Percentiles rank a stretch among this genome's conserved stretches.
phyloP scores from a whole-genome alignment of 345 rosid genomes.

The Populus euphratica region DNA sequence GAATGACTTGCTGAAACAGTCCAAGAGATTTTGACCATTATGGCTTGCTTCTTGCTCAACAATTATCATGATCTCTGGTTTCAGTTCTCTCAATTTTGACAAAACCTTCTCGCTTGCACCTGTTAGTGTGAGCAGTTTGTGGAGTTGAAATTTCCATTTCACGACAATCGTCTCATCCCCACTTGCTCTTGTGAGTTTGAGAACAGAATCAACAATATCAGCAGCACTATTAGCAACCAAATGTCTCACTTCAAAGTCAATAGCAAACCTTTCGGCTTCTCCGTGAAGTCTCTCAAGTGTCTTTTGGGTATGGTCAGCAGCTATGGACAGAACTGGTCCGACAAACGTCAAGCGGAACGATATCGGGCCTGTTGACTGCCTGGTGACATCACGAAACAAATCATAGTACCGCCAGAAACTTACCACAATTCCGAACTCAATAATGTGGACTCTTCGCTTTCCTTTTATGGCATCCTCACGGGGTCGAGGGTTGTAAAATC shows the following conservation, averaged over 20 bases:
- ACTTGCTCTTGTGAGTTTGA: slow-evolving; percentile 36
- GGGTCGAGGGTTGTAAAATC: background rate
- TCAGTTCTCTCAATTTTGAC: slow-evolving; percentile 50
- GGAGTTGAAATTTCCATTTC: slow-evolving; percentile 78
- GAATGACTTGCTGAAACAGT: slow-evolving; percentile 72
- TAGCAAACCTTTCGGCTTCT: background rate
- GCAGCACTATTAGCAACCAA: slow-evolving; percentile 48
- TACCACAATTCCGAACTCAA: background rate
- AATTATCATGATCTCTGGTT: slow-evolving; percentile 67
- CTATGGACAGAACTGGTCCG: background rate
- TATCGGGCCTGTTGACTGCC: background rate
- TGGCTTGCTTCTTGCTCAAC: slow-evolving; percentile 88
- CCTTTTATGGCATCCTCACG: background rate
- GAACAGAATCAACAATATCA: slow-evolving; percentile 79
- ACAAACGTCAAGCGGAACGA: background rate
- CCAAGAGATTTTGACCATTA: slow-evolving; percentile 59
- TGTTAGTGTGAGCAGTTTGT: slow-evolving; percentile 43
- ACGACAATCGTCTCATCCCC: slow-evolving; percentile 72
- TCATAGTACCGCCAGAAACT: background rate
- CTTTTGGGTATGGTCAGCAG: background rate
- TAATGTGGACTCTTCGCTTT: background rate
- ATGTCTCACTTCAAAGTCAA: slow-evolving; percentile 30
- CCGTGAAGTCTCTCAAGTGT: background rate
- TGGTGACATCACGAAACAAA: background rate
- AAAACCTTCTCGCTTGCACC: slow-evolving; percentile 50